Conservation (phyloP, 805 yeast species). For the Lipomyces spencermartinsiae region DNA sequence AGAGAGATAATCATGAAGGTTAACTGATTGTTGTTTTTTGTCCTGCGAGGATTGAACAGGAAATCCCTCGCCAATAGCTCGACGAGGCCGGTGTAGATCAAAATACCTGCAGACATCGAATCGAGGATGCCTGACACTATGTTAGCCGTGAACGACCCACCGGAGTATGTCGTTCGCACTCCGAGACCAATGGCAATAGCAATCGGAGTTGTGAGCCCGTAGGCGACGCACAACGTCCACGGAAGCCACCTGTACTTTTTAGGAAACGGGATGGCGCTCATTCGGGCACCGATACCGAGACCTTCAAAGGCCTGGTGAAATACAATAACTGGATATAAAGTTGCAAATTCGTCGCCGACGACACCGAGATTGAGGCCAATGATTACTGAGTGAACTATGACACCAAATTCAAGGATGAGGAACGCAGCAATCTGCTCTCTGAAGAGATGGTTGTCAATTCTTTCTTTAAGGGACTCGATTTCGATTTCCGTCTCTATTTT, state of each 20-base stretch:
- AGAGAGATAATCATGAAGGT: background rate
- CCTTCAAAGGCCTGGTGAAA: slow-evolving; percentile 77
- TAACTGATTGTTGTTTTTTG: background rate
- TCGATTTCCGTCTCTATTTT: background rate
- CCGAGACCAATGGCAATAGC: slow-evolving; percentile 77
- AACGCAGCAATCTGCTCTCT: slow-evolving; percentile 50
- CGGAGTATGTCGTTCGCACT: slow-evolving; percentile 61
- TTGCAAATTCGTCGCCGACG: slow-evolving; percentile 74
- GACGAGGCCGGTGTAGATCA: slow-evolving; percentile 74
- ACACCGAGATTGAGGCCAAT: slow-evolving; percentile 80
- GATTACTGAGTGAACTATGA: slow-evolving; percentile 82
- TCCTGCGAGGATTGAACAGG: slow-evolving; percentile 51
- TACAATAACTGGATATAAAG: slow-evolving; percentile 64
- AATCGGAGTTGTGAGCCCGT: slow-evolving; percentile 68
- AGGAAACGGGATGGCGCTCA: slow-evolving; percentile 66
- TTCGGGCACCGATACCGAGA: slow-evolving; percentile 75
- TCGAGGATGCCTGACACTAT: slow-evolving; percentile 70
- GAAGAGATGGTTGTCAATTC: slow-evolving; percentile 13
- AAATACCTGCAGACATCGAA: slow-evolving; percentile 72
- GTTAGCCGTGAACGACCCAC: slow-evolving; percentile 49
- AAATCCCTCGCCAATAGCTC: slow-evolving; percentile 79
- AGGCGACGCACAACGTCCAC: slow-evolving; percentile 57
- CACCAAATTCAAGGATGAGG: slow-evolving; percentile 74
- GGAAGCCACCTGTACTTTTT: slow-evolving; percentile 55
- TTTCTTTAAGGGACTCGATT: slow-evolving; percentile 19